Conservation (phyloP, 2,329 filamentous ascomycete species). For the Truncatella angustata region DNA sequence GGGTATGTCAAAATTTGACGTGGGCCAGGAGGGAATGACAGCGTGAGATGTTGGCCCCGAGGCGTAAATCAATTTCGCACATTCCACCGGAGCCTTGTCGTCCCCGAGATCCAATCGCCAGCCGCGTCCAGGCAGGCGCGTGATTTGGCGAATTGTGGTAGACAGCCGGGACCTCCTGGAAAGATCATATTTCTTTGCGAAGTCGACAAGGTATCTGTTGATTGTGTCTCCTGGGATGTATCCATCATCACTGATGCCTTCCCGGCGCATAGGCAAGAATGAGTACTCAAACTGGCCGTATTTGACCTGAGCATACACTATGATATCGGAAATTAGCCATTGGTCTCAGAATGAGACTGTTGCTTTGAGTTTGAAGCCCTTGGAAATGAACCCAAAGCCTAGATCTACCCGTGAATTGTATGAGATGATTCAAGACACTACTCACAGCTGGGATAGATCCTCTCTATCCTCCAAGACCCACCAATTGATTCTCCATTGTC, state of each 20-base stretch:
- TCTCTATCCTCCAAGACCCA: slow-evolving; percentile 24
- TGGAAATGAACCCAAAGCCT: too few species aligned
- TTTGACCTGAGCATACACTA: slow-evolving; percentile 30
- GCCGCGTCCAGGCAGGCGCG: slow-evolving; percentile 11
- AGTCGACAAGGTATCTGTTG: slow-evolving; percentile 25
- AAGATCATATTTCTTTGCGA: slow-evolving; percentile 24
- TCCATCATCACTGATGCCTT: slow-evolving; percentile 25
- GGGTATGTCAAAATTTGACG: slow-evolving; percentile 17
- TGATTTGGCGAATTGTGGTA: slow-evolving; percentile 15
- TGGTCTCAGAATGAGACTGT: neutral
- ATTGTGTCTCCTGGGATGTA: slow-evolving; percentile 29
- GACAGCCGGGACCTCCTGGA: slow-evolving; percentile 15
- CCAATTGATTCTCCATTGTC: slow-evolving; percentile 23
- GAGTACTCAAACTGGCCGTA: slow-evolving; percentile 33
- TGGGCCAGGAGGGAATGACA: slow-evolving; percentile 20
- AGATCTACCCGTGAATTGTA: neutral
- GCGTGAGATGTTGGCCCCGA: slow-evolving; percentile 21
- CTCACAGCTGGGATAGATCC: slow-evolving; percentile 23
- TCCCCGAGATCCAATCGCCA: slow-evolving; percentile 23
- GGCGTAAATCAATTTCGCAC: slow-evolving; percentile 22
- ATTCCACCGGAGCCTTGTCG: slow-evolving; percentile 14
- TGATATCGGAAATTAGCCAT: neutral
- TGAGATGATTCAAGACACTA: neutral
- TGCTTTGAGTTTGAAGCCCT: too few species aligned
- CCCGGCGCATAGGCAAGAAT: slow-evolving; percentile 27